Conservation (phyloP, 2,329 filamentous ascomycete genomes). For the Talaromyces marneffei region DNA sequence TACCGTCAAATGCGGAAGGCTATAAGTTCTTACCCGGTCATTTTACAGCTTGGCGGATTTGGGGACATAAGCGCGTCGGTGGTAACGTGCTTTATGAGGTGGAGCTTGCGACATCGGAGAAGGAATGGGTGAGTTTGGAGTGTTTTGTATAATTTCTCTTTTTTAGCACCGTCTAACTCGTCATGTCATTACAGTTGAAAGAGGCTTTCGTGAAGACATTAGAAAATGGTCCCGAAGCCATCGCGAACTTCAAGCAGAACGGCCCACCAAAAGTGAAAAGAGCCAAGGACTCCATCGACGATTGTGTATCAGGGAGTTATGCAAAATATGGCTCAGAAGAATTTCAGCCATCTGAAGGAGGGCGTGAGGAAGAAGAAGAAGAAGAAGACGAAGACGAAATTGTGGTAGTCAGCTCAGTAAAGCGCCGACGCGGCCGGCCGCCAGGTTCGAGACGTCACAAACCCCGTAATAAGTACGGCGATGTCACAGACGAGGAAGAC, state of each 20-base stretch:
- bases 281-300: background rate
- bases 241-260: slow-evolving; percentile 20
- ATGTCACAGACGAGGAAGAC: background rate
- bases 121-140: slow-evolving; percentile 25
- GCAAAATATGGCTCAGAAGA: slow-evolving; percentile 15
- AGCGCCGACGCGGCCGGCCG: slow-evolving; percentile 3
- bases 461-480: background rate
- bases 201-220: slow-evolving; percentile 23
- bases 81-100: slow-evolving; percentile 27
- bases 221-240: slow-evolving; percentile 25
- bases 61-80: slow-evolving; percentile 23
- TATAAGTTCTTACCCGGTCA: slow-evolving; percentile 39
- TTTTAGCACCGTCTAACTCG: background rate
- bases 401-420: background rate
- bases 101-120: slow-evolving; percentile 33
- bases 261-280: slow-evolving; percentile 8
- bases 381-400: slow-evolving; percentile 3
- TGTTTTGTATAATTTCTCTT: background rate
- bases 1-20: slow-evolving; percentile 25
- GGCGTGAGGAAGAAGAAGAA: background rate
- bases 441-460: slow-evolving; percentile 1
- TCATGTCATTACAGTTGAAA: slow-evolving; percentile 22
- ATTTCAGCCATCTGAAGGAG: slow-evolving; percentile 14
- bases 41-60: slow-evolving; percentile 28
- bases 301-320: background rate